Conservation (phyloP, 352 stramenopile genomes). For the Halophytophthora polymorphica region DNA sequence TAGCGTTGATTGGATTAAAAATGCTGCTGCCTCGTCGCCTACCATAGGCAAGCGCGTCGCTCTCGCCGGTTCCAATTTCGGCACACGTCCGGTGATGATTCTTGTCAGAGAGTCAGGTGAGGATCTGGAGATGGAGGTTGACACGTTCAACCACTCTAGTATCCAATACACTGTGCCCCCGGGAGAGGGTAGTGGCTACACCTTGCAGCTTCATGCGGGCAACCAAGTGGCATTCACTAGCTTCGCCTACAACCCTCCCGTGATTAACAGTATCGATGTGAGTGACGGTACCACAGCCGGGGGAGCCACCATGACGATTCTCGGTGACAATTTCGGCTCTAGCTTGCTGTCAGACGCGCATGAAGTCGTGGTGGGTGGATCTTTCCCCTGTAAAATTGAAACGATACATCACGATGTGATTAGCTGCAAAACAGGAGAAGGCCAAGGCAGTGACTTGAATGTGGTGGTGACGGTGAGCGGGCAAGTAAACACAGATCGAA, state of each 20-base stretch:
- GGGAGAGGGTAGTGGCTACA: conserved; percentile 41
- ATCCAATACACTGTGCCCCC: conserved; percentile 43
- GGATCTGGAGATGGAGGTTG: conserved; percentile 18
- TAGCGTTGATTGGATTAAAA: conserved; percentile 33
- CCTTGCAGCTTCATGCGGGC: conserved; percentile 31
- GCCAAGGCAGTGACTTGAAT: conserved; percentile 32
- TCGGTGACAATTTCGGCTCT: conserved; percentile 48
- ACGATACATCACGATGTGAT: conserved; percentile 33
- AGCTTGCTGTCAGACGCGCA: conserved; percentile 34
- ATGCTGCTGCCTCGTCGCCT: conserved; percentile 24
- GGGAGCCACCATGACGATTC: conserved; percentile 43
- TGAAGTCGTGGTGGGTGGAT: conserved; percentile 23
- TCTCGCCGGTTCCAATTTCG: conserved; percentile 43
- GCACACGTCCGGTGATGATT: conserved; percentile 29
- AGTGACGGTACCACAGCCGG: conserved; percentile 36
- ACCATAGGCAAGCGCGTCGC: conserved; percentile 42
- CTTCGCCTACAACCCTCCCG: conserved; percentile 53
- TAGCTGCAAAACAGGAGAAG: conserved; percentile 34
- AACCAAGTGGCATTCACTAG: conserved; percentile 35
- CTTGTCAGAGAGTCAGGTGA: background rate
- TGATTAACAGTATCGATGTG: conserved; percentile 32
- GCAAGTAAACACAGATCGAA: conserved; percentile 23
- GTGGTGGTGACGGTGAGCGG: conserved; percentile 40
- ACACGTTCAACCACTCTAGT: conserved; percentile 24
- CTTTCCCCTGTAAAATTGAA: conserved; percentile 33